Evolutionary conservation across 306 rosid species (phyloP).

Genomic region (Vicia villosa): DNA sequence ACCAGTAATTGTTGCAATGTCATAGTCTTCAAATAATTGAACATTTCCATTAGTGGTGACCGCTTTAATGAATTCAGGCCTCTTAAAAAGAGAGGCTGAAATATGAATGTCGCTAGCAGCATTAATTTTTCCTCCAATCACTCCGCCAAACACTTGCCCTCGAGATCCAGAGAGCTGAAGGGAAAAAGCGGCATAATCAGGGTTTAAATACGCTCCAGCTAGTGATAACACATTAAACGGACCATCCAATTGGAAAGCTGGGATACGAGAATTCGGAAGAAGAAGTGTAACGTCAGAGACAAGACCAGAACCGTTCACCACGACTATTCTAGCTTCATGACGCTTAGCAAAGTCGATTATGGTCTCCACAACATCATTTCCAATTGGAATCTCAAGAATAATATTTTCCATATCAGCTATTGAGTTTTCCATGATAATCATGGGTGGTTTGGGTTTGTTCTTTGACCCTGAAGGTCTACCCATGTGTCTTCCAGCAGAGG

Average conservation of each 20-base stretch:
- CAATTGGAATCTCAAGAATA: neutral
- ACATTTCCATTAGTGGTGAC: too few relatives aligned
- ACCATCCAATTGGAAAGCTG: neutral
- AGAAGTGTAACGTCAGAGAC: neutral
- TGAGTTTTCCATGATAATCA: neutral
- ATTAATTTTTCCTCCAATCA: too few relatives aligned
- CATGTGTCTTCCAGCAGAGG: too few relatives aligned
- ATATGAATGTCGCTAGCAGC: too few relatives aligned
- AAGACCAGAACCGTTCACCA: neutral
- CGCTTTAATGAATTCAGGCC: too few relatives aligned
- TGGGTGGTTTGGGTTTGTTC: neutral
- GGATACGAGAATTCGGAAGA: neutral
- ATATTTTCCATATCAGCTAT: too few relatives aligned
- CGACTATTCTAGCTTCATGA: neutral
- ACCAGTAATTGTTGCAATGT: too few relatives aligned
- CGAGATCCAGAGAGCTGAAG: too few relatives aligned
- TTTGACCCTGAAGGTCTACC: neutral
- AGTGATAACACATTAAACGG: neutral
- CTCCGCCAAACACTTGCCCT: too few relatives aligned
- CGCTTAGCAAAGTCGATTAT: neutral
- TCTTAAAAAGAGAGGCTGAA: too few relatives aligned
- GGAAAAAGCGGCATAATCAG: too few relatives aligned
- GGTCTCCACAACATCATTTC: neutral
- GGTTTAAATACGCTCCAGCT: neutral
- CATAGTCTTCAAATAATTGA: too few relatives aligned